Base-by-base conservation (phyloP, 2,329 filamentous ascomycete species). In the Fusarium phyllophilum region DNA sequence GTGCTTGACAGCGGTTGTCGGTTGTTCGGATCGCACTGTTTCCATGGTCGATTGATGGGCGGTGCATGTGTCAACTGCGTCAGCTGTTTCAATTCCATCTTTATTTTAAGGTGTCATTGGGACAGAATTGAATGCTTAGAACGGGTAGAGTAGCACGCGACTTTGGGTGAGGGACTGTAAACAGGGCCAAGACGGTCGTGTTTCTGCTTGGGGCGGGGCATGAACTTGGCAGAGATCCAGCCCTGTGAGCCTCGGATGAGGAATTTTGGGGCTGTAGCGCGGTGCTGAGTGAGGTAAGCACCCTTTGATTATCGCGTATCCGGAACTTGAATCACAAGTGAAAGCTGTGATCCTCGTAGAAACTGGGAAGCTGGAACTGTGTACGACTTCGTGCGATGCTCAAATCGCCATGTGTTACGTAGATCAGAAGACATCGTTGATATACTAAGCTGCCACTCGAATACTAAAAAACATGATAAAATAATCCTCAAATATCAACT, bases 381-480 rank as follows among this genome's bases (percentile, higher is more conserved):
- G 22, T 0, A 14, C 15, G 8, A 10, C 3, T n/a, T 11, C 6
- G 3, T 15, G 6, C 4, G 4, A 6, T 0, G 22, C 14, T 6
- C 8, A 14, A 14, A 14, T 13, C 20, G 22, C 1, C 9, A 9
- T 41, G 13, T 13, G 22, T 8, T 14, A 6, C 20, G 12, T 0
- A 14, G 0, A 1, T 8, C 7, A 41, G 4, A 22, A n/a, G 7
- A 6, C 15, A 12, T 24, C 41, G 9, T 15, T 3, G 9, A 42
- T 11, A 2, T 13, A 46, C 12, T 7, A 0, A 7, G 7, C 9
- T 11, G 4, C 13, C 6, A 8, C n/a, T 18, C 0, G 0, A 18
- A 13, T 8, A 12, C 5, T 9, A 2, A 2, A 24, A 14, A 36
- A 11, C 0, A 4, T 22, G 12, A 24, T 36, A 22, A 14, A 26